These are phyloP conservation scores for Tephrocybe sp. DNA, from an alignment of 768 basidiomycete species.

Conservation along the genomic window DNA sequence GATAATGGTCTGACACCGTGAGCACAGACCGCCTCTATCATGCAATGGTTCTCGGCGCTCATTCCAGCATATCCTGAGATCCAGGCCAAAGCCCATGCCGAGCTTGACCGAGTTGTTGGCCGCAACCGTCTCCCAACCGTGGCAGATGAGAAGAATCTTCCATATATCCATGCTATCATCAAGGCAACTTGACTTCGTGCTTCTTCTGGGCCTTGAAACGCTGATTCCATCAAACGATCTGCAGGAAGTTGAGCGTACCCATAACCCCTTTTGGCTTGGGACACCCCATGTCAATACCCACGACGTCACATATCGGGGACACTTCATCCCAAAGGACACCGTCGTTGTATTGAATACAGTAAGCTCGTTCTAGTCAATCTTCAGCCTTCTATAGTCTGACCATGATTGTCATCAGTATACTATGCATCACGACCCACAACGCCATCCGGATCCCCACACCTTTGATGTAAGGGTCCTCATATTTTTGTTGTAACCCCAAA, in stretches of 20 bases:
- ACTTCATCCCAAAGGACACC: slow-evolving; percentile 40
- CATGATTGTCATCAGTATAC: slow-evolving; percentile 28
- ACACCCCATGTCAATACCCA: slow-evolving; percentile 38
- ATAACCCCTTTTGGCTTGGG: slow-evolving; percentile 38
- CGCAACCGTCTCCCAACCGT: slow-evolving; percentile 25
- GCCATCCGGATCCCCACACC: slow-evolving; percentile 39
- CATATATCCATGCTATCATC: slow-evolving; percentile 35
- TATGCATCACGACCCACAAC: slow-evolving; percentile 34
- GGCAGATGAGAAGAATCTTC: slow-evolving; percentile 31
- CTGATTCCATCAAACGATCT: slow-evolving; percentile 13
- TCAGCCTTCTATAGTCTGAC: slow-evolving; percentile 16
- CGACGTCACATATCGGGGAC: slow-evolving; percentile 40
- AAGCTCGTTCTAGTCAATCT: slow-evolving; percentile 4
- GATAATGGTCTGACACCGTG: neutral
- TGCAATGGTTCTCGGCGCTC: slow-evolving; percentile 38
- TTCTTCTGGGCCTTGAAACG: slow-evolving; percentile 14
- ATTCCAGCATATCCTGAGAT: slow-evolving; percentile 32
- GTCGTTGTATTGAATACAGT: slow-evolving; percentile 40
- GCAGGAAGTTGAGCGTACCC: slow-evolving; percentile 36
- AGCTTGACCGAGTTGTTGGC: slow-evolving; percentile 33
- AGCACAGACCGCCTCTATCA: slow-evolving; percentile 33
- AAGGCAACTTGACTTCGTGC: slow-evolving; percentile 20
- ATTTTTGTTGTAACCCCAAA: neutral
- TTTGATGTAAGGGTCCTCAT: slow-evolving; percentile 24
- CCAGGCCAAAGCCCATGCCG: slow-evolving; percentile 28